These are phyloP conservation scores for Prunus fruticosa DNA, from an alignment of 306 rosid genomes.

Conservation along the genomic window DNA sequence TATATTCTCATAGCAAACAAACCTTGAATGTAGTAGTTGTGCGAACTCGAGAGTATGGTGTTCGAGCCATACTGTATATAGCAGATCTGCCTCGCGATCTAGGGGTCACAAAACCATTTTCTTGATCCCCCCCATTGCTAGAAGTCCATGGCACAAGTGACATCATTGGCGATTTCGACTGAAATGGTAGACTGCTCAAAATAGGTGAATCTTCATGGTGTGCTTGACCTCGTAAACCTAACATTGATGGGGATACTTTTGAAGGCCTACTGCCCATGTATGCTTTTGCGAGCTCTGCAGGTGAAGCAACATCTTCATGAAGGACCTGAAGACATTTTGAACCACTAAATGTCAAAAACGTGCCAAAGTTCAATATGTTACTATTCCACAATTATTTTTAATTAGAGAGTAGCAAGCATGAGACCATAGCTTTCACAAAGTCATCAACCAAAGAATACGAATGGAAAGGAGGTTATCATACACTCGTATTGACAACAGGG, in stretches of 20 bases:
- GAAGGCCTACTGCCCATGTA: constrained; percentile 85
- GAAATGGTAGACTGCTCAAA: constrained; percentile 33
- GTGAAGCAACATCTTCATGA: constrained; percentile 76
- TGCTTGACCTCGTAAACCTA: constrained; percentile 37
- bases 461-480: constrained; percentile 32
- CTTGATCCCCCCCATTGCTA: constrained; percentile 43
- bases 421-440: background rate
- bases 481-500: constrained; percentile 45
- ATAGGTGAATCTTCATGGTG: constrained; percentile 35
- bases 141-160: constrained; percentile 57
- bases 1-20: constrained; percentile 8
- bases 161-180: constrained; percentile 38
- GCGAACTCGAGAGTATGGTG: constrained; percentile 71
- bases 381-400: background rate
- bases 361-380: constrained; percentile 10
- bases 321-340: constrained; percentile 55
- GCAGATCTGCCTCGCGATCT: constrained; percentile 87
- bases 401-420: background rate
- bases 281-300: constrained; percentile 86
- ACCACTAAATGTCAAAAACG: constrained; percentile 28
- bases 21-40: constrained; percentile 59
- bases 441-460: background rate
- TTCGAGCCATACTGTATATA: constrained; percentile 78
- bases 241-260: constrained; percentile 53
- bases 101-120: constrained; percentile 73